phyloP scores from a whole-genome alignment of 2,329 filamentous ascomycete genomes.

The Fusarium lateritium region DNA sequence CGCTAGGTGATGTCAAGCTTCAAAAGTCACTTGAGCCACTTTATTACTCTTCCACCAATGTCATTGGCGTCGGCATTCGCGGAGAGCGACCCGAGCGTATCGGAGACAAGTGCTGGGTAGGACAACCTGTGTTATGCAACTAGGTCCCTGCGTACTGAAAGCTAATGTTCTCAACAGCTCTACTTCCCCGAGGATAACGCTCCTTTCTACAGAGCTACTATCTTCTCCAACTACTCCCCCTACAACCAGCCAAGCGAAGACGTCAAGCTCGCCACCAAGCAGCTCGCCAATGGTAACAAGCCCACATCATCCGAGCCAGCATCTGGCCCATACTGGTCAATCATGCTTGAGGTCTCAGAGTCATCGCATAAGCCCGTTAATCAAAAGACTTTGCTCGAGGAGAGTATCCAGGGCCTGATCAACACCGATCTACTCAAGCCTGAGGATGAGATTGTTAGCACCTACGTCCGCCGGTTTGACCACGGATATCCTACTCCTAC shows the following conservation, averaged over 20 bases:
- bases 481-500: conserved; percentile 98
- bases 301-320: conserved; percentile 79
- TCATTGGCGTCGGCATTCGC: conserved; percentile 95
- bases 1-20: conserved; percentile 90
- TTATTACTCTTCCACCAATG: conserved; percentile 97
- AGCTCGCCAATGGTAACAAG: conserved; percentile 88
- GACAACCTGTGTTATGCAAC: too few species aligned
- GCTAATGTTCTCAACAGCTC: conserved; percentile 57
- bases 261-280: conserved; percentile 87
- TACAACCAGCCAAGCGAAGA: conserved; percentile 93
- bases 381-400: conserved; percentile 84
- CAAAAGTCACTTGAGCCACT: conserved; percentile 87
- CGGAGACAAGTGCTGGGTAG: conserved; percentile 95
- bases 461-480: conserved; percentile 97
- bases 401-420: conserved; percentile 95
- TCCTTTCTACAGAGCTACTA: conserved; percentile 99
- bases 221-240: conserved; percentile 99
- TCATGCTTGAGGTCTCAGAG: conserved; percentile 99
- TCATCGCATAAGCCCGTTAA: conserved; percentile 96
- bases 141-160: too few species aligned
- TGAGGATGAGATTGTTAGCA: conserved; percentile 94
- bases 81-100: conserved; percentile 94
- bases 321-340: conserved; percentile 98
- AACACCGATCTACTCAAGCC: conserved; percentile 98
- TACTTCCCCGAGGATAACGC: conserved; percentile 99